Evolutionary conservation across 108 stramenopile genomes (phyloP).

Genomic region (Nannochloropsis salina): DNA sequence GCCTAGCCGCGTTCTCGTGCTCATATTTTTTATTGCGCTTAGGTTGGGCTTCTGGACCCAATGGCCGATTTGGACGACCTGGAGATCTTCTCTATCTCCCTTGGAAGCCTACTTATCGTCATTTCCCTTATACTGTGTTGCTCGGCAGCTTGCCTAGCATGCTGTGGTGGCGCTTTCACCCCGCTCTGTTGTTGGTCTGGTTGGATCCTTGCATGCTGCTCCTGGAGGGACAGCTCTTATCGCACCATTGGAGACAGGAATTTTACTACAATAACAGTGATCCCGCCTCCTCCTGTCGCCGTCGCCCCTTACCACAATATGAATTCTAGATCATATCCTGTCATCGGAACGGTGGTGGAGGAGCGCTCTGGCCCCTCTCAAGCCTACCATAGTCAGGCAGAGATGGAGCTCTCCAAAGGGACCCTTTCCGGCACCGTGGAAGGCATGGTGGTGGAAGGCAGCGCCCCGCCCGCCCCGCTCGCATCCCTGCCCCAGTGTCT

Average conservation of each 20-base stretch:
- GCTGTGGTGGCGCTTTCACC: neutral
- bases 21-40: too few relatives aligned
- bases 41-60: too few relatives aligned
- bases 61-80: neutral
- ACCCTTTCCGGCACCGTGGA: neutral
- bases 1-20: too few relatives aligned
- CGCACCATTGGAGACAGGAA: neutral
- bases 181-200: neutral
- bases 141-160: neutral
- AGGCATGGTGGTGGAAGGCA: neutral
- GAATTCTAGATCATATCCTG: too few relatives aligned
- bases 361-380: too few relatives aligned
- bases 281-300: neutral
- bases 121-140: neutral
- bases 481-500: too few relatives aligned
- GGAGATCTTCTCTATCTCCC: neutral
- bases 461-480: neutral
- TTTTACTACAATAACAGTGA: neutral
- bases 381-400: too few relatives aligned
- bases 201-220: constrained; percentile 6
- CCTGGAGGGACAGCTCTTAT: neutral
- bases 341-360: too few relatives aligned
- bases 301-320: too few relatives aligned
- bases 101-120: neutral
- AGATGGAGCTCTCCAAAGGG: too few relatives aligned